Percentiles rank a stretch among this genome's conserved stretches.
These are phyloP conservation scores for Lolium rigidum DNA, from an alignment of 176 grass and related monocot species.

Conservation along the genomic window DNA sequence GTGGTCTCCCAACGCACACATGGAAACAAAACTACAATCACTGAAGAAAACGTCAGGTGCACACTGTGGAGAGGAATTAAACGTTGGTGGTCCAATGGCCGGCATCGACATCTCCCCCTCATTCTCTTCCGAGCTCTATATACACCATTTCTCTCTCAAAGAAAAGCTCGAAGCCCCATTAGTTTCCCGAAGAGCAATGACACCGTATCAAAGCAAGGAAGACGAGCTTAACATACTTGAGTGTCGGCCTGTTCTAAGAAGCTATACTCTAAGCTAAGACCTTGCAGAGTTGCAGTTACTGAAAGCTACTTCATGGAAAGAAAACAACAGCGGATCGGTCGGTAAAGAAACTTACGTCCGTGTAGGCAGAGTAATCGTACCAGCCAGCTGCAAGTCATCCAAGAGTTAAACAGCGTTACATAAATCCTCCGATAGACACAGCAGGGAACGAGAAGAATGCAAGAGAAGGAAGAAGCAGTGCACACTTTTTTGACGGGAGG, in stretches of 20 bases:
- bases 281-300: neutral
- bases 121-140: constrained; percentile 4
- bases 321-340: neutral
- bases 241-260: neutral
- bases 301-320: neutral
- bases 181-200: neutral
- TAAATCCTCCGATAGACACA: neutral
- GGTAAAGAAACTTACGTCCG: constrained; percentile 53
- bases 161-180: neutral
- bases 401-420: constrained; percentile 19
- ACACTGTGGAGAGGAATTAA: constrained; percentile 35
- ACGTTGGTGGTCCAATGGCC: constrained; percentile 40
- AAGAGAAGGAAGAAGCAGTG: neutral
- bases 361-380: constrained; percentile 70
- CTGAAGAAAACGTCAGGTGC: constrained; percentile 47
- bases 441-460: neutral
- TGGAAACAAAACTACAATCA: constrained; percentile 55
- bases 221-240: neutral
- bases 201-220: neutral
- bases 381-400: constrained; percentile 50
- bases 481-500: neutral
- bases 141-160: no score
- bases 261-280: neutral
- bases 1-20: constrained; percentile 44
- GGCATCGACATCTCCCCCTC: constrained; percentile 32